These are phyloP conservation scores for Endoconidiophora laricicola DNA, from an alignment of 2,329 filamentous ascomycete genomes.

Conservation along the genomic window DNA sequence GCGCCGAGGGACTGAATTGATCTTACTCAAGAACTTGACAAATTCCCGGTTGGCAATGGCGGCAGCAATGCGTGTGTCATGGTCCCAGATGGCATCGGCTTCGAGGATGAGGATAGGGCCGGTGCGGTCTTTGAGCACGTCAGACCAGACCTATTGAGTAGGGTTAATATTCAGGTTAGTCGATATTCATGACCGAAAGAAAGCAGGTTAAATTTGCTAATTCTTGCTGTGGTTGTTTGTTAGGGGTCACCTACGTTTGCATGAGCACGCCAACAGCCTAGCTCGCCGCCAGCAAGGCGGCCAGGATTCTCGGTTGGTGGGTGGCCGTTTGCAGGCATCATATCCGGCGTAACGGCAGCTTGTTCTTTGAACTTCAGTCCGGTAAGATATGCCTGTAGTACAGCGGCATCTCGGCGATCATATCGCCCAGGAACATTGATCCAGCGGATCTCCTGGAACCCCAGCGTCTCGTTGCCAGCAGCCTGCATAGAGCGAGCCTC, in stretches of 20 bases:
- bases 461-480: conserved; percentile 16
- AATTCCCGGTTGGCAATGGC: conserved; percentile 15
- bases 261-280: conserved; percentile 18
- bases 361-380: conserved; percentile 16
- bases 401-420: conserved; percentile 17
- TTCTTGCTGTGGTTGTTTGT: too few relatives aligned
- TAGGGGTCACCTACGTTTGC: conserved; percentile 16
- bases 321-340: conserved; percentile 16
- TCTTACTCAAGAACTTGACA: conserved; percentile 13
- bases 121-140: conserved; percentile 15
- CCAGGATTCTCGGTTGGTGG: conserved; percentile 16
- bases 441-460: conserved; percentile 16
- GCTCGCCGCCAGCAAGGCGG: conserved; percentile 15
- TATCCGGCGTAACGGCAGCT: conserved; percentile 14
- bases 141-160: conserved; percentile 17
- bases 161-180: not conserved
- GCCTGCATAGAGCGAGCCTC: too few relatives aligned
- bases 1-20: conserved; percentile 11
- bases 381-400: conserved; percentile 18
- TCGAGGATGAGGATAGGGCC: conserved; percentile 18
- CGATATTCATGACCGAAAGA: not conserved
- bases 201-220: too few relatives aligned
- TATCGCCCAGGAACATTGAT: conserved; percentile 17
- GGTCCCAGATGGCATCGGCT: conserved; percentile 19
- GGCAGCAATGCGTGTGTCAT: conserved; percentile 17